Evolutionary conservation across 768 basidiomycete genomes (phyloP), one percentile per base, ranked within the genome.

Genomic region (Rhizopogon roseolus): DNA sequence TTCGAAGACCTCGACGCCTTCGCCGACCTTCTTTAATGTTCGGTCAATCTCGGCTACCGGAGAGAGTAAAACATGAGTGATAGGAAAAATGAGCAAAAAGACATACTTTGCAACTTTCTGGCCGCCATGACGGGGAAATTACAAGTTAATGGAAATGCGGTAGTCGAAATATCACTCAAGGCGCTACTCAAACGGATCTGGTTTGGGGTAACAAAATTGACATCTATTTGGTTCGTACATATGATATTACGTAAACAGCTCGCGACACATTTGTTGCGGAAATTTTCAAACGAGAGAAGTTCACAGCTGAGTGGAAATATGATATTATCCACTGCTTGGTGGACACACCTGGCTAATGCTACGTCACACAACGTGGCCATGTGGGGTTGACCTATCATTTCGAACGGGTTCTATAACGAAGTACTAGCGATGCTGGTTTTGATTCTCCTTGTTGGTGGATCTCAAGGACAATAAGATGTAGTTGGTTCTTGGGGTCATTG

Each of bases 1-100:
- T 73, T 94, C 93, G 67, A 94, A 94, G 70, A 90, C 81, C 76
- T 93, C 92, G 62, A 98, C 94, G 61, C 97, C 97, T 72, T 95
- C 92, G 36, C 86, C 64, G 61, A 99, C 95, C 79, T 93, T 94
- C 81, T 99, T 99, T 65, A 98, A 78, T 46, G 96, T 98, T 67
- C 91, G 85, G 84, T 98, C 97, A 61, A 99, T 98, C 76, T 99
- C 97, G 71, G 93, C 96, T 99, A 73, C 10, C 39, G 37, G 17
- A 7, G n/a, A 43, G 37, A 46, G 28, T 36, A 4, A 49, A 32
- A 52, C 54, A 36, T 41, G 8, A 29, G 16, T 8, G 4, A 37
- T 0, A 17, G 2, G 29, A 19, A 14, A 4, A 10, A 14, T 2
- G 29, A 22, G 17, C 22, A 32, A 14, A 17, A 9, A 39, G 36